Evolutionary conservation across 768 basidiomycete genomes (phyloP), one percentile per base, ranked within the genome.

Genomic region (Kwoniella sp.): DNA sequence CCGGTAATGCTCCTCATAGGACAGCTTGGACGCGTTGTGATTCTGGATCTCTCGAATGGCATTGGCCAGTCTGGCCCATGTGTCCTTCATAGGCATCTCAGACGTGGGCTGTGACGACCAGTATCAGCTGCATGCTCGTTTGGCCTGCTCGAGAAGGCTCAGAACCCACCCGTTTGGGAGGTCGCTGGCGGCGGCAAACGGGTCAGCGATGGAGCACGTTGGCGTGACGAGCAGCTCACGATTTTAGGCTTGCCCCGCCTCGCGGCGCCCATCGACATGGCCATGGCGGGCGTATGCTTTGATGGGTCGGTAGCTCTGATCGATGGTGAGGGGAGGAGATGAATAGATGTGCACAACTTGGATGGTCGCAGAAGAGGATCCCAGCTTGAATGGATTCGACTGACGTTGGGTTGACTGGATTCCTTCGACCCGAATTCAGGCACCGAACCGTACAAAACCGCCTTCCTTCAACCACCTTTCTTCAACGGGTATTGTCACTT

Each of bases 21-120:
- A 87, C 28, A 99, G 81, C 63, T 84, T 85, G 42, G 83, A 82
- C 3, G 90, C 89, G 73, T 93, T 89, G 75, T 93, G 89, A 62
- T 88, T 86, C 72, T 93, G 89, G 45, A 99, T 96, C 78, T 93
- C 89, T 52, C 83, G 80, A 62, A 99, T 92, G 59, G 96, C 95
- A 56, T 79, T 78, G 10, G 88, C 79, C 11, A 99, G 78, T 59
- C 82, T 82, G 5, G 79, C 70, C 89, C 91, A 95, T 36, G 85
- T 91, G 60, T 87, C 84, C 36, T 89, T 84, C 23, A 84, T 79
- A n/a, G 87, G 67, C 27, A 68, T 69, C n/a, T 71, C 62, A 0
- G 67, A 60, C 7, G 48, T 50, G 19, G 48, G 48, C 48, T 50
- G 23, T 15, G n/a, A 12, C 7, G 5, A 28, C 46, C 20, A 10